A percentile compares a stretch with the other conserved stretches of the same genome.
Conservation (phyloP, 2,329 filamentous ascomycete genomes). For the Aotearoamyces nothofagi region DNA sequence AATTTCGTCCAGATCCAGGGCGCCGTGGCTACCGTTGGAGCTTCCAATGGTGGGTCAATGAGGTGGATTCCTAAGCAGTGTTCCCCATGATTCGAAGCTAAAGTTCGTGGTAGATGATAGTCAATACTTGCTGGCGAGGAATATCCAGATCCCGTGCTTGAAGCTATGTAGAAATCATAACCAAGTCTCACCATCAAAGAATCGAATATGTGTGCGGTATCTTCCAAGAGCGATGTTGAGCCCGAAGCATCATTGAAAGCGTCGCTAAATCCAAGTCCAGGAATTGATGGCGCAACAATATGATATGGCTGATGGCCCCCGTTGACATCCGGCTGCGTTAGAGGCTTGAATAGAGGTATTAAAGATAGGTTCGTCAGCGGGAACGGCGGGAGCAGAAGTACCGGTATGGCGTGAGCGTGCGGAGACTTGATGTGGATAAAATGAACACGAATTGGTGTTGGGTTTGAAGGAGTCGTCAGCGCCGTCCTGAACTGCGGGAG, state of each 20-base stretch:
- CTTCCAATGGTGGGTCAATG: constrained; percentile 36
- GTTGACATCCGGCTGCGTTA: constrained; percentile 35
- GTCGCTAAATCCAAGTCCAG: constrained; percentile 54
- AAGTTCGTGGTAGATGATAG: constrained; percentile 29
- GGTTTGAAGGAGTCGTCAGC: constrained; percentile 27
- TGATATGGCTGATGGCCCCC: constrained; percentile 38
- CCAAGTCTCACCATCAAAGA: constrained; percentile 42
- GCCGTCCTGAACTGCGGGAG: constrained; percentile 50
- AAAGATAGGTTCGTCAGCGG: constrained; percentile 49
- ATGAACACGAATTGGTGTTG: constrained; percentile 46
- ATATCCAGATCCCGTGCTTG: constrained; percentile 33
- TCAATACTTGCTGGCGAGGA: constrained; percentile 33
- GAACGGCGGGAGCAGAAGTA: constrained; percentile 50
- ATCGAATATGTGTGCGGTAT: constrained; percentile 39
- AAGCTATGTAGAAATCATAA: constrained; percentile 42
- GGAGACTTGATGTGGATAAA: constrained; percentile 46
- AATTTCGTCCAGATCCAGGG: constrained; percentile 38
- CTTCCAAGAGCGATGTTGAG: constrained; percentile 29
- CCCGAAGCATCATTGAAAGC: constrained; percentile 24
- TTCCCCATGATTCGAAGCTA: constrained; percentile 30
- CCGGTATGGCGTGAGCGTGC: constrained; percentile 37
- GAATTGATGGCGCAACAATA: constrained; percentile 49
- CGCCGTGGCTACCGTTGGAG: constrained; percentile 29
- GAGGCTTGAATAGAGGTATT: constrained; percentile 34
- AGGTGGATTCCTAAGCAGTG: constrained; percentile 46